Evolutionary conservation across 2,329 filamentous ascomycete genomes (phyloP), one percentile per base, ranked within the genome.

Genomic region (Colletotrichum sp.): DNA sequence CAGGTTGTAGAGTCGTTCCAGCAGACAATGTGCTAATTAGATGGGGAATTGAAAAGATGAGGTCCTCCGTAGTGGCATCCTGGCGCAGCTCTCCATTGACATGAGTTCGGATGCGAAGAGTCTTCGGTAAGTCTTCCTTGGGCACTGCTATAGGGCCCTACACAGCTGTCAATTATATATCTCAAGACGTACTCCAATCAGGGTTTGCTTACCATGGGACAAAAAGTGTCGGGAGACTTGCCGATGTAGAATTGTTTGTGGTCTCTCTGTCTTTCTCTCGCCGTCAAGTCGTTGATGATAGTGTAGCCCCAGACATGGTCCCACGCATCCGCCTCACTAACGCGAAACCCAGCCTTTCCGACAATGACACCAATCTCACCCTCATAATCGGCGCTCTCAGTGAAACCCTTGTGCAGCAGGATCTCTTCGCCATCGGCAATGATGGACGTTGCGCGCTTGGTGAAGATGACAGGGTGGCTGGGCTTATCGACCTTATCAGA

Each of bases 161-260:
- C 1, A 2, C 10, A 14, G 1, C 1, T 2, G 6, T 48, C n/a
- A 48, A 13, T n/a, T 13, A 21, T 4, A 13, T 2, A 13, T 13
- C 18, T n/a, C 4, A 24, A 13, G 10, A 26, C 6, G 1, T 2
- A 21, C n/a, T 63, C 12, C 2, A 12, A 18, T 13, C 9, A 6
- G 7, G 3, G 4, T 13, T 30, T 7, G 1, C 70, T 57, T 77
- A 88, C 87, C 84, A 91, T 91, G 1, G 89, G 89, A 76, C 89
- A 91, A 77, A 88, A 91, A 0, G 89, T 90, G 79, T 92, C 89
- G 0, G 86, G 82, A 0, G 87, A 90, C 79, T 92, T 92, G 10
- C 90, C 90, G 65, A 92, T 87, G 71, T 88, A 92, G 79, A 91
- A 92, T 76, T 92, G 90, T 79, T 92, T 91, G 74, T 92, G 90